These are phyloP conservation scores for Paecilomyces variotii DNA, from an alignment of 2,329 filamentous ascomycete species.

Conservation along the genomic window DNA sequence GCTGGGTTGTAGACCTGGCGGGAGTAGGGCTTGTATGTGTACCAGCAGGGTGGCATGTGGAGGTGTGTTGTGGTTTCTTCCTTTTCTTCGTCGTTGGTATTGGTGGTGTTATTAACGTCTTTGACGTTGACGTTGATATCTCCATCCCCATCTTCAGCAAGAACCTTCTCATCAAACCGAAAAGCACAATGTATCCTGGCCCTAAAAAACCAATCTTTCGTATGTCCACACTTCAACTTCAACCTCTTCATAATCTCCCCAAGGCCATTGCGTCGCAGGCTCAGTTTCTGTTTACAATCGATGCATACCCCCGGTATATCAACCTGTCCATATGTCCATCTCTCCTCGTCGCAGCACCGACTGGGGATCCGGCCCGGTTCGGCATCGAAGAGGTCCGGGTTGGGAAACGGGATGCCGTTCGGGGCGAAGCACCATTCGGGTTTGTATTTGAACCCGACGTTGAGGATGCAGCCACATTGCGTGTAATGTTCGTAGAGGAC, in stretches of 20 bases:
- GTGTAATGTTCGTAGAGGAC: conserved; percentile 5
- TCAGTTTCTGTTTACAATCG: not conserved
- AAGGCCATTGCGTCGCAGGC: not conserved
- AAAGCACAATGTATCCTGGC: not conserved
- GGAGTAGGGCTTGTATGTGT: not conserved
- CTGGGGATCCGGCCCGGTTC: not conserved
- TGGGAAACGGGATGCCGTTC: conserved; percentile 7
- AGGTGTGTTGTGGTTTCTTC: not conserved
- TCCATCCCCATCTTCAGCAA: not conserved
- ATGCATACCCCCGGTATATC: not conserved
- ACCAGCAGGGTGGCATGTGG: not conserved
- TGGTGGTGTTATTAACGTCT: not conserved
- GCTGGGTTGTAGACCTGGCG: not conserved
- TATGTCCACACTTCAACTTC: not conserved
- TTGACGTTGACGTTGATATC: not conserved
- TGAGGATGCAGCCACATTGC: conserved; percentile 5
- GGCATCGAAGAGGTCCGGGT: not conserved
- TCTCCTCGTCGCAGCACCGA: conserved; percentile 7
- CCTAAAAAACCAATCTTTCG: not conserved
- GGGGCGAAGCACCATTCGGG: conserved; percentile 9
- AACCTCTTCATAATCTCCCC: not conserved
- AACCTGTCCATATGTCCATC: conserved; percentile 1
- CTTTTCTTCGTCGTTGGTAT: not conserved
- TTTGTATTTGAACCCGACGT: conserved; percentile 7
- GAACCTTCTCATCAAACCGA: not conserved